Percentiles rank a stretch among this genome's conserved stretches.
These are phyloP conservation scores for Roridomyces roridus DNA, from an alignment of 768 basidiomycete species.

Conservation along the genomic window DNA sequence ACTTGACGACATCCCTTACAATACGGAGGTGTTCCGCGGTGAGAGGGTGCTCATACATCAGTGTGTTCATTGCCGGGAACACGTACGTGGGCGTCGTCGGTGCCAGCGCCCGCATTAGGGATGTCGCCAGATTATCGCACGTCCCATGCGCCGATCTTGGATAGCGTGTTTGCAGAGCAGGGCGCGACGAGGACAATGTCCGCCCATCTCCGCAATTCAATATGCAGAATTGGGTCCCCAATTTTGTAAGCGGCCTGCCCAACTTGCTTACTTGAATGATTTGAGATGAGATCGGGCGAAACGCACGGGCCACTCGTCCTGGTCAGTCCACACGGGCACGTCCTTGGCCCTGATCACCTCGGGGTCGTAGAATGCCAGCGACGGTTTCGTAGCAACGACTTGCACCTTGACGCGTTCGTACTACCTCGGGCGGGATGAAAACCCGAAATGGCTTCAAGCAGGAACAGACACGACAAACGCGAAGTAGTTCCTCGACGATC, in stretches of 20 bases:
- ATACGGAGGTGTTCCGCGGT: constrained; percentile 83
- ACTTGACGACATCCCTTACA: constrained; percentile 77
- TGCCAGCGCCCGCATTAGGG: constrained; percentile 82
- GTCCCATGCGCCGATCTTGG: constrained; percentile 89
- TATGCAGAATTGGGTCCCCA: constrained; percentile 94
- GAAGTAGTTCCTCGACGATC: constrained; percentile 78
- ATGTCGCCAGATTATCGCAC: constrained; percentile 91
- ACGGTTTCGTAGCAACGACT: constrained; percentile 81
- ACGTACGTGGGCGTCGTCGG: constrained; percentile 87
- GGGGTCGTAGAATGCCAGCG: constrained; percentile 77
- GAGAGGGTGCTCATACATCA: constrained; percentile 96
- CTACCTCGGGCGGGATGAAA: constrained; percentile 44
- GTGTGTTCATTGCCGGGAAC: constrained; percentile 98
- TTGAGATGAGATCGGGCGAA: background rate
- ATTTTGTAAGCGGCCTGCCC: constrained; percentile 74
- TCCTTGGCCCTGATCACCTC: constrained; percentile 56
- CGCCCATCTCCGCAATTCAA: constrained; percentile 93
- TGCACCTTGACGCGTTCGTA: constrained; percentile 78
- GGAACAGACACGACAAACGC: constrained; percentile 39
- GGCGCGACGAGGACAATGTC: constrained; percentile 95
- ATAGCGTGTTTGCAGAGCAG: constrained; percentile 95
- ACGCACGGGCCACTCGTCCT: constrained; percentile 92
- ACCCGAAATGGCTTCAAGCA: too few relatives aligned
- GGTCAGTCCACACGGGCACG: constrained; percentile 83
- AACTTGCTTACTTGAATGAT: background rate